Evolutionary conservation across 75 land plant species (phyloP), one percentile per base, ranked within the genome.

Genomic region (Selaginella moellendorffii): DNA sequence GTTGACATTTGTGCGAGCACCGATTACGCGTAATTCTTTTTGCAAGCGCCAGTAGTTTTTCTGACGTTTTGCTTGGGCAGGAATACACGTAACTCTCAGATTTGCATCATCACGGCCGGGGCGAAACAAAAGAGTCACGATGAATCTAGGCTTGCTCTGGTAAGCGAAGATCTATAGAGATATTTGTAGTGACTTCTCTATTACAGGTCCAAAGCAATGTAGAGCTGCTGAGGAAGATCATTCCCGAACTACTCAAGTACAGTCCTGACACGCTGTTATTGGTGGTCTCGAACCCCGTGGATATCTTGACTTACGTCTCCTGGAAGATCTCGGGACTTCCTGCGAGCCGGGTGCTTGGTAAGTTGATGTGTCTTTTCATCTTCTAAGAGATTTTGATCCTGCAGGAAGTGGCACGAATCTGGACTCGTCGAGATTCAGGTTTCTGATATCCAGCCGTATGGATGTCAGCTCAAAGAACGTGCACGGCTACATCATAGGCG

Each of bases 281-380:
- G 67, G 71, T 88, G 1, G 90, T 88, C 0, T 86, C 95, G 1
- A 88, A 88, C 42, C 95, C 95, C 5, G 19, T 56, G 8, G 59
- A 25, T 56, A 21, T 56, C 5, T n/a, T 56, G 21, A 56, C 59
- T 24, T 24, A 56, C 19, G 24, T 56, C n/a, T 8, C 59, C 23
- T 56, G 59, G 59, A 56, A 56, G 24, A 5, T 56, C 2, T 56
- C 59, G 5, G 59, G 59, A 25, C 24, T 56, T 56, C 59, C 59
- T 56, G 8, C 59, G 24, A 56, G n/a, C 19, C 21, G 59, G 8
- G 59, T 56, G 9, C 21, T 56, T 56, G 59, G 46, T 36, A 14
- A 14, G 46, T 36, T 5, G 5, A 14, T 36, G 46, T 36, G 46
- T 36, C 10, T 36, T 5, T 36, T 5, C 14, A 14, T 14, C 14